A percentile compares a stretch with the other conserved stretches of the same genome.
These are phyloP conservation scores for Withania somnifera DNA, from an alignment of 305 asterid species.

Conservation along the genomic window DNA sequence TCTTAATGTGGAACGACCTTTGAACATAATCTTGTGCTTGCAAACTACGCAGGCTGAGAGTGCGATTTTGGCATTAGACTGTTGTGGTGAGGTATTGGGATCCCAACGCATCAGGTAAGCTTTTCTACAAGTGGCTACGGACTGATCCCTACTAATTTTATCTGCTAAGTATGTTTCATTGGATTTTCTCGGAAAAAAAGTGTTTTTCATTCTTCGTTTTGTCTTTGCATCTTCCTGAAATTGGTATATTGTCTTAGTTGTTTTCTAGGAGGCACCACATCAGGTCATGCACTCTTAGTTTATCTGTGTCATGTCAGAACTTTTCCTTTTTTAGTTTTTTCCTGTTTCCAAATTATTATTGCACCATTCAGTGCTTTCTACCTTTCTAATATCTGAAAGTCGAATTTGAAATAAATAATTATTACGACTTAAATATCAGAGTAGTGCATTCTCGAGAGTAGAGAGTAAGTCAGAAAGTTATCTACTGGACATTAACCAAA, in stretches of 20 bases:
- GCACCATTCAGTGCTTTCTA: neutral
- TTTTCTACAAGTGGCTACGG: neutral
- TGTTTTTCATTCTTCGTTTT: neutral
- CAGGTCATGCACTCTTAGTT: neutral
- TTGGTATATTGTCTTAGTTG: neutral
- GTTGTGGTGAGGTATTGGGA: constrained; percentile 75
- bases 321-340: too few species aligned
- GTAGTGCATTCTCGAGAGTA: neutral
- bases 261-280: neutral
- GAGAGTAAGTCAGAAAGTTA: neutral
- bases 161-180: too few species aligned
- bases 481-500: too few species aligned
- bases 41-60: constrained; percentile 66
- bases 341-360: neutral
- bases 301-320: neutral
- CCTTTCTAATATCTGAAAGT: neutral
- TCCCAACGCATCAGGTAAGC: constrained; percentile 74
- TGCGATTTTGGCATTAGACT: constrained; percentile 72
- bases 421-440: neutral
- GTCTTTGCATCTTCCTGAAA: neutral
- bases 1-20: neutral
- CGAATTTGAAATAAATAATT: neutral
- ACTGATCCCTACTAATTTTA: neutral
- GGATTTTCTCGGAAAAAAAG: neutral
- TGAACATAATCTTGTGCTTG: neutral